A percentile compares a stretch with the other conserved stretches of the same genome.
Conservation (phyloP, 2,329 filamentous ascomycete genomes). For the Aulographum hederae region DNA sequence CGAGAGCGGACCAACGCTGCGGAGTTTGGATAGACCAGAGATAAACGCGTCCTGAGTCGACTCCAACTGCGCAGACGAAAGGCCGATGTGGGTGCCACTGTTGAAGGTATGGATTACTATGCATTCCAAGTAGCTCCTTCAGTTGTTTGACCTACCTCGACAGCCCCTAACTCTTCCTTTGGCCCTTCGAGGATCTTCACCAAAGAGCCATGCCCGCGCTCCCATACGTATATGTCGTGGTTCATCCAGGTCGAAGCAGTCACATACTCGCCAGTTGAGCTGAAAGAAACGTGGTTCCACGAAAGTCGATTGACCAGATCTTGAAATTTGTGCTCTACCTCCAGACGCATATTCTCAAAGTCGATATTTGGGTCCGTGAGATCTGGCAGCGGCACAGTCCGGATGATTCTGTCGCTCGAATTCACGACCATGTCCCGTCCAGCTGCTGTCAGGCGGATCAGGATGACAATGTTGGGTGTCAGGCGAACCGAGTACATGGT, state of each 20-base stretch:
- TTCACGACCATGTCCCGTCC: constrained; percentile 83
- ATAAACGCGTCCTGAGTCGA: constrained; percentile 86
- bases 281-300: constrained; percentile 97
- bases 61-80: constrained; percentile 73
- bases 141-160: constrained; percentile 38
- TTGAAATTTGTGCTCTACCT: constrained; percentile 94
- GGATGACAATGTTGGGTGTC: constrained; percentile 73
- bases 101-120: constrained; percentile 7
- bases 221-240: constrained; percentile 97
- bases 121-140: neutral
- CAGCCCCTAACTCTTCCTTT: constrained; percentile 87
- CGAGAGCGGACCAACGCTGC: constrained; percentile 91
- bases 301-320: constrained; percentile 88
- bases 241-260: constrained; percentile 96
- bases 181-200: constrained; percentile 95
- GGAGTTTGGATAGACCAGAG: constrained; percentile 92
- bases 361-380: constrained; percentile 42
- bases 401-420: constrained; percentile 83
- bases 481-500: constrained; percentile 83
- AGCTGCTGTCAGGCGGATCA: constrained; percentile 66
- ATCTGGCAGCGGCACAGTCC: constrained; percentile 80
- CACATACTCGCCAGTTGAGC: constrained; percentile 79
- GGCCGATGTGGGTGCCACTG: constrained; percentile 86
- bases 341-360: constrained; percentile 69
- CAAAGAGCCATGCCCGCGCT: constrained; percentile 65